Conservation (phyloP, 2,329 filamentous ascomycete genomes). For the Botrytis tulipae region DNA sequence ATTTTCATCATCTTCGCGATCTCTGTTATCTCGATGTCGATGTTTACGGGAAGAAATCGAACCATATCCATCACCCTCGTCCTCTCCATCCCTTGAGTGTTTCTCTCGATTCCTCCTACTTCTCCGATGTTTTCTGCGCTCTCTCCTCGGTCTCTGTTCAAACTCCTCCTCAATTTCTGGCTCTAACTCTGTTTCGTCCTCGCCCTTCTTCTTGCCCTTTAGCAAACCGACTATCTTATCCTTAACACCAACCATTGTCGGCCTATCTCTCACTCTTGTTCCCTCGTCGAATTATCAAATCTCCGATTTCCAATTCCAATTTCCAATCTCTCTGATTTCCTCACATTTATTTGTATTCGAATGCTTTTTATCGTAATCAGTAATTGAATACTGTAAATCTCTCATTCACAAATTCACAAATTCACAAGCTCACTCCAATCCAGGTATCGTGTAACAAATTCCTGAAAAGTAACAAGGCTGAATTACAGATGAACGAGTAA, state of each 20-base stretch:
- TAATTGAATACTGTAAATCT: background rate
- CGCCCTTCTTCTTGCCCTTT: constrained; percentile 7
- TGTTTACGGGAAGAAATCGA: background rate
- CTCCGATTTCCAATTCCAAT: background rate
- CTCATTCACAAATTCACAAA: background rate
- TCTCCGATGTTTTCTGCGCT: constrained; percentile 14
- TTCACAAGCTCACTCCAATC: background rate
- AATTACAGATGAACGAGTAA: constrained; percentile 3
- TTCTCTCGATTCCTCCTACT: constrained; percentile 10
- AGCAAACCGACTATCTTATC: constrained; percentile 8
- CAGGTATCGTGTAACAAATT: background rate
- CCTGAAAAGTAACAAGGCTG: constrained; percentile 4
- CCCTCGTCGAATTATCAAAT: background rate
- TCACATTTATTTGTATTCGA: background rate
- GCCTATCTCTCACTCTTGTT: background rate
- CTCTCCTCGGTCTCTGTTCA: constrained; percentile 13
- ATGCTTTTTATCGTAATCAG: background rate
- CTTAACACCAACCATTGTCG: constrained; percentile 15
- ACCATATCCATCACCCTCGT: background rate
- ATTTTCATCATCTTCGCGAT: constrained; percentile 10
- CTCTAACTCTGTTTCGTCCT: background rate
- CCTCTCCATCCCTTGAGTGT: background rate
- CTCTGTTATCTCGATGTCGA: background rate
- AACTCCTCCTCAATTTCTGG: background rate
- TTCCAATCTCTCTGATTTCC: background rate